These are phyloP conservation scores for Akanthomyces lecanii DNA, from an alignment of 2,329 filamentous ascomycete genomes.

Conservation along the genomic window DNA sequence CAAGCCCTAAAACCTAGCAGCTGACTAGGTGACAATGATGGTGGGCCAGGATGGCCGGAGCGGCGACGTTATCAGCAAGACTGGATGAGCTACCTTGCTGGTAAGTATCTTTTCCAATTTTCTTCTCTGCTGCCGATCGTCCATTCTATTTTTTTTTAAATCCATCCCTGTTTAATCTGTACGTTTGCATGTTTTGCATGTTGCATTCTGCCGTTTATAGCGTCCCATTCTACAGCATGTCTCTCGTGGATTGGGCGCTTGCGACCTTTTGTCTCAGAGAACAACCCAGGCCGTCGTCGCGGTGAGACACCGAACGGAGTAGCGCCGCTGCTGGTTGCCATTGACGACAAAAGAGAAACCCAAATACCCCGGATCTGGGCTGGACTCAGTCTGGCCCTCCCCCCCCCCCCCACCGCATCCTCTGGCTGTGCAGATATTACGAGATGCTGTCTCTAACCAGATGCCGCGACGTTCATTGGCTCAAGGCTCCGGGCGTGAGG, in stretches of 20 bases:
- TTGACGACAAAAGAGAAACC: not conserved
- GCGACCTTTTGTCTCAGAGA: not conserved
- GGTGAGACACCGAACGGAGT: not conserved
- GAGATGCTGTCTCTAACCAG: not conserved
- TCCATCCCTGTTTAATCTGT: not conserved
- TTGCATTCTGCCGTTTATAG: not conserved
- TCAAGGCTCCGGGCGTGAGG: not conserved
- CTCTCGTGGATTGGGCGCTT: not conserved
- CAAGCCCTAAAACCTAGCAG: conserved; percentile 2
- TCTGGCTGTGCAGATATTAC: not conserved
- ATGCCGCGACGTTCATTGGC: not conserved
- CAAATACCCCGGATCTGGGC: conserved; percentile 12
- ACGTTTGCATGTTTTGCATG: conserved; percentile 5
- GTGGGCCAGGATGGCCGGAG: conserved; percentile 11
- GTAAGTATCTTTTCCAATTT: not conserved
- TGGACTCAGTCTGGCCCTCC: not conserved
- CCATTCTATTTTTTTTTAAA: not conserved
- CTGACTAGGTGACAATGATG: conserved; percentile 7
- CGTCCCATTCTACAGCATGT: not conserved
- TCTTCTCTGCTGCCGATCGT: not conserved
- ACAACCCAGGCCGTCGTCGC: not conserved
- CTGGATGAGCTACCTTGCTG: not conserved
- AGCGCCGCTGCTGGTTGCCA: not conserved
- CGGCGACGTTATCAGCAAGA: conserved; percentile 10
- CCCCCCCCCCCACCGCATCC: not conserved